Evolutionary conservation across 2,329 filamentous ascomycete genomes (phyloP), one percentile per base, ranked within the genome.

Genomic region (Cladosporium sp.): DNA sequence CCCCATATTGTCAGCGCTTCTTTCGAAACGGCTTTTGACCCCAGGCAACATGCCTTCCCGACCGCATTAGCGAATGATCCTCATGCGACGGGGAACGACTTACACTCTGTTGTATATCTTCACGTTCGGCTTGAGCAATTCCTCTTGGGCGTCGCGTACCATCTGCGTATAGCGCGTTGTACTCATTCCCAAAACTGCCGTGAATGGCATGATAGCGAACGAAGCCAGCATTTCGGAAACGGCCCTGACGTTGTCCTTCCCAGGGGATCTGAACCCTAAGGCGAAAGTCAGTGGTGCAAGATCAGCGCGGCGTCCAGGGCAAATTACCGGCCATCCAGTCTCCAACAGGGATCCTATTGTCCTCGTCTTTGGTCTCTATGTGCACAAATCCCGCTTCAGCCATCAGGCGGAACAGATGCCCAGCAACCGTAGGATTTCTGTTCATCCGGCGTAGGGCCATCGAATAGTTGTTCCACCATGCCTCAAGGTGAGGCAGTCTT

Each of bases 71-170:
- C 22, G 22, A 7, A 28, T 7, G 22, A 28, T 5, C 13, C 35
- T 13, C 35, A 9, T 38, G 10, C 10, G n/a, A 8, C 35, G 16
- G 35, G 2, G 13, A 14, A 38, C 8, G n/a, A 48, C 45, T 40
- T n/a, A 48, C 45, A 48, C n/a, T 5, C 19, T 32, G 13, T 41
- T 16, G 45, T 32, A 48, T 48, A 48, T 48, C 22, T 16, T 40
- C 8, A 22, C 35, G 16, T 41, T 10, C n/a, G 19, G 9, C 2
- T 13, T 32, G 1, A n/a, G n/a, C 19, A 48, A 18, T 35, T 49
- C 46, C 6, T 10, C n/a, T 16, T 33, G 35, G 1, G 46, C 46
- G 4, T 19, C 35, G 9, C 14, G 1, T 28, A 49, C 37, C 16
- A 42, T 37, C 7, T 5, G 3, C n/a, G 2, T 14, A n/a, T 35